These are phyloP conservation scores for Colletotrichum ledebouriae DNA, from an alignment of 2,329 filamentous ascomycete species.

Conservation along the genomic window DNA sequence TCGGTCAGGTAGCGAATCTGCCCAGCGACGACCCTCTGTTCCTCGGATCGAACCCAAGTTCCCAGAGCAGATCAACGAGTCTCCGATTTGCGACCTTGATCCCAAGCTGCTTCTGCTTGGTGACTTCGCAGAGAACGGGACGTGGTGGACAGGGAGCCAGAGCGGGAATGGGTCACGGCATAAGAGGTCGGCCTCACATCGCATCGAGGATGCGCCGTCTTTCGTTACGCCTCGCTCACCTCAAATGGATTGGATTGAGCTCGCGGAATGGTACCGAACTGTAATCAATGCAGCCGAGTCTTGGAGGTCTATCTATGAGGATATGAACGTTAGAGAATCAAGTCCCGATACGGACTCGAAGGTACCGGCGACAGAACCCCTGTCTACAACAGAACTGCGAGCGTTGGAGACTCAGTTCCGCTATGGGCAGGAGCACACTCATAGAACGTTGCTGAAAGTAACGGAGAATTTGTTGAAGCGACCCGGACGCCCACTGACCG, in stretches of 20 bases:
- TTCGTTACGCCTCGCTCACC: slow-evolving; percentile 72
- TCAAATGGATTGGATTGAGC: slow-evolving; percentile 79
- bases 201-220: slow-evolving; percentile 51
- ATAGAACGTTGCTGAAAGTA: slow-evolving; percentile 79
- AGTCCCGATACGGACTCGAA: slow-evolving; percentile 42
- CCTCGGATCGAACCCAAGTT: slow-evolving; percentile 50
- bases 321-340: slow-evolving; percentile 55
- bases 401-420: slow-evolving; percentile 62
- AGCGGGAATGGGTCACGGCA: slow-evolving; percentile 52
- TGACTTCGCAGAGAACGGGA: slow-evolving; percentile 83
- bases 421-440: slow-evolving; percentile 76
- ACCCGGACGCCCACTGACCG: slow-evolving; percentile 77
- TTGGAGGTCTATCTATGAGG: slow-evolving; percentile 74
- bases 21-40: slow-evolving; percentile 51
- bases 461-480: slow-evolving; percentile 85
- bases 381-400: slow-evolving; percentile 54
- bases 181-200: slow-evolving; percentile 51
- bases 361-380: slow-evolving; percentile 27
- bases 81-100: slow-evolving; percentile 73
- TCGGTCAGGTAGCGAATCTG: slow-evolving; percentile 45
- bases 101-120: slow-evolving; percentile 81
- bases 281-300: slow-evolving; percentile 75
- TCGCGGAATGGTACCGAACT: slow-evolving; percentile 80
- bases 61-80: slow-evolving; percentile 54
- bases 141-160: slow-evolving; percentile 82